Percentiles rank a stretch among this genome's conserved stretches.
Evolutionary conservation across 495 filamentous ascomycete species (phyloP).

Genomic region (Aspergillus cristatus): DNA sequence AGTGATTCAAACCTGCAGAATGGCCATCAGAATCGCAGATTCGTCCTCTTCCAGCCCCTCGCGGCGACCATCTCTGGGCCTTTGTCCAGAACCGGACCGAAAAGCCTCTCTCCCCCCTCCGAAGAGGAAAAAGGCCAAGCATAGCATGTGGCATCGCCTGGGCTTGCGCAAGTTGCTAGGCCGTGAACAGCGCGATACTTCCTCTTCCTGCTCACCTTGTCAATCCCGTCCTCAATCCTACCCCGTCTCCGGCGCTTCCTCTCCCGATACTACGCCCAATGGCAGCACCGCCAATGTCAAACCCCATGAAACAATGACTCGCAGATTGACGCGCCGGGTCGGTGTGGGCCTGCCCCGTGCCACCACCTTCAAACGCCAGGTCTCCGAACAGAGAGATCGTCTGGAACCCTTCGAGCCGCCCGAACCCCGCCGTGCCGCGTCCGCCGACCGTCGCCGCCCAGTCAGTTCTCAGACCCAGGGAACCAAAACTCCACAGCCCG

Average conservation of each 20-base stretch:
- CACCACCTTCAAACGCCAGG: conserved; percentile 69
- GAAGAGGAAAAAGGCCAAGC: too few species aligned
- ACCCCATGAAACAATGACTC: conserved; percentile 35
- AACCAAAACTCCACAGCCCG: conserved; percentile 32
- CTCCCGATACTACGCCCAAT: conserved; percentile 9
- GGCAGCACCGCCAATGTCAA: conserved; percentile 16
- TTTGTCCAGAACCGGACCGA: conserved; percentile 24
- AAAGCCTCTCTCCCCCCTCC: too few species aligned
- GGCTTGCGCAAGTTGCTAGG: conserved; percentile 39
- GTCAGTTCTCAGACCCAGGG: conserved; percentile 37
- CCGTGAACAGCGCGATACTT: conserved; percentile 35
- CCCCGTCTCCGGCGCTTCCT: conserved; percentile 6
- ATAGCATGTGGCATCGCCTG: conserved; percentile 44
- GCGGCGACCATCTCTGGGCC: conserved; percentile 18
- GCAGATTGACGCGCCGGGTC: conserved; percentile 58
- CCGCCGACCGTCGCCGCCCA: conserved; percentile 50
- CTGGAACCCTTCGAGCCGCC: conserved; percentile 55
- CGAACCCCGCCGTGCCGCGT: conserved; percentile 66
- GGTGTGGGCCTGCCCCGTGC: conserved; percentile 70
- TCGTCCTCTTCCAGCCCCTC: conserved; percentile 31
- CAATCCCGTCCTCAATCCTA: conserved; percentile 5
- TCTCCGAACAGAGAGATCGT: conserved; percentile 67
- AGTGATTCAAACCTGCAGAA: conserved; percentile 23
- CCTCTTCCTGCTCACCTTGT: not conserved
- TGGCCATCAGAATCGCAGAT: conserved; percentile 39